Percentiles rank a stretch among this genome's conserved stretches.
These are phyloP conservation scores for Fragilaria crotonensis DNA, from an alignment of 108 stramenopile genomes.

Conservation along the genomic window DNA sequence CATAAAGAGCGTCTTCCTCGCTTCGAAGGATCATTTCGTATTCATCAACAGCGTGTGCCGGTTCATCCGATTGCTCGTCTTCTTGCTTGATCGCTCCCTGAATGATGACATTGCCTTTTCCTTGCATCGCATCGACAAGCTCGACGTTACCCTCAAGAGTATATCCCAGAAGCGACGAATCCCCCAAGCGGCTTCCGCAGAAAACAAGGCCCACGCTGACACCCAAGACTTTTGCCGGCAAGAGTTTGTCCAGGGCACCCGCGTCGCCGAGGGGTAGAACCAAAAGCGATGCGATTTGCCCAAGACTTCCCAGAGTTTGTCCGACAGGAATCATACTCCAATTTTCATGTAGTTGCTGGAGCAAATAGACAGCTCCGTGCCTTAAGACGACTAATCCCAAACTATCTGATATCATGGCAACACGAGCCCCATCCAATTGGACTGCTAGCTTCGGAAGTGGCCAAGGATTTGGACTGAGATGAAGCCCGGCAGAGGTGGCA, in stretches of 20 bases:
- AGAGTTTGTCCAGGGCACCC: background rate
- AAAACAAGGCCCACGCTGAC: constrained; percentile 55
- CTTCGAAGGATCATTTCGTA: constrained; percentile 39
- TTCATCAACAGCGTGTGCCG: background rate
- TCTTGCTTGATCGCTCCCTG: constrained; percentile 11
- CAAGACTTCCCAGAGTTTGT: constrained; percentile 53
- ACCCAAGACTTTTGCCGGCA: constrained; percentile 2
- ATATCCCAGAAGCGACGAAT: constrained; percentile 72
- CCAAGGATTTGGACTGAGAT: constrained; percentile 51
- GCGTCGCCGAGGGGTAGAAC: constrained; percentile 20
- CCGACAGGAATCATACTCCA: constrained; percentile 61
- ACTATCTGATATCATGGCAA: constrained; percentile 37
- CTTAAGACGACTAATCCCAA: constrained; percentile 59
- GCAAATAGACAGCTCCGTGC: constrained; percentile 49
- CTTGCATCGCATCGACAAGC: constrained; percentile 22
- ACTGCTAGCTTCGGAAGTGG: constrained; percentile 64
- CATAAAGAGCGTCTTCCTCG: constrained; percentile 77
- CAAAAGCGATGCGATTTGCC: constrained; percentile 51
- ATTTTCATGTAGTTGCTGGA: constrained; percentile 34
- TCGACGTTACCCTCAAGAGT: constrained; percentile 31
- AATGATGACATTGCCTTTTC: constrained; percentile 9
- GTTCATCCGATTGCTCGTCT: constrained; percentile 2
- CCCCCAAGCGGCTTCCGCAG: constrained; percentile 75
- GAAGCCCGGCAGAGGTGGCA: constrained; percentile 37
- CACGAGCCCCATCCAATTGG: constrained; percentile 60